phyloP scores from a whole-genome alignment of 2,329 filamentous ascomycete species.

The Onygenales sp. region DNA sequence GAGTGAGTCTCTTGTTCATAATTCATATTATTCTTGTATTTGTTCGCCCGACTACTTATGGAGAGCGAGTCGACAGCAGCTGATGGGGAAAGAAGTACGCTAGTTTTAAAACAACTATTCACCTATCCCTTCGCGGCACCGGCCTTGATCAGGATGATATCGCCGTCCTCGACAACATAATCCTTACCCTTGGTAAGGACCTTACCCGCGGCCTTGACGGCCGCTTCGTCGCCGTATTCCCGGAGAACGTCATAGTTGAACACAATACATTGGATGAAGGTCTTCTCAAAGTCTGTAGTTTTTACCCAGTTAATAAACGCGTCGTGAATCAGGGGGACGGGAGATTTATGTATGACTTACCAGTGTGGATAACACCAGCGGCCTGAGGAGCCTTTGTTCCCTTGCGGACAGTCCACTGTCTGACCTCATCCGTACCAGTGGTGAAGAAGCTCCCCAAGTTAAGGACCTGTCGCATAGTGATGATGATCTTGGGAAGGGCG shows the following conservation, averaged over 20 bases:
- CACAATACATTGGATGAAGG: slow-evolving; percentile 92
- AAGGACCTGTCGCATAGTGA: slow-evolving; percentile 84
- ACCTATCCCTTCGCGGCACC: slow-evolving; percentile 39
- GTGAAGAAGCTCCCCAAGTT: slow-evolving; percentile 97
- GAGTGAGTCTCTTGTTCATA: background rate
- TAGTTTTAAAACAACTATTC: background rate
- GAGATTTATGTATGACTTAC: slow-evolving; percentile 16
- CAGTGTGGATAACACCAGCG: slow-evolving; percentile 90
- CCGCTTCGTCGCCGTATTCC: slow-evolving; percentile 79
- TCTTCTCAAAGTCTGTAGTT: slow-evolving; percentile 82
- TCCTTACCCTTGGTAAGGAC: slow-evolving; percentile 98
- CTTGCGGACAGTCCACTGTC: slow-evolving; percentile 95
- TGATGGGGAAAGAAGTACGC: background rate
- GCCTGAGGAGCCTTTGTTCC: slow-evolving; percentile 96
- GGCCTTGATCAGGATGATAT: slow-evolving; percentile 73
- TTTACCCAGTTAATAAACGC: background rate
- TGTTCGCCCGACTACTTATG: background rate
- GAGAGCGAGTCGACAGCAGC: background rate
- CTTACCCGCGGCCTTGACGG: slow-evolving; percentile 90
- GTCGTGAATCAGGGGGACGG: background rate
- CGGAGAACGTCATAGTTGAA: slow-evolving; percentile 78
- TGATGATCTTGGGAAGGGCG: slow-evolving; percentile 80
- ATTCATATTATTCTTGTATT: background rate
- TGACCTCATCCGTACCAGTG: slow-evolving; percentile 85
- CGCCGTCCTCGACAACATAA: slow-evolving; percentile 53